Conservation (phyloP, 306 rosid genomes). For the Begonia loranthoides region DNA sequence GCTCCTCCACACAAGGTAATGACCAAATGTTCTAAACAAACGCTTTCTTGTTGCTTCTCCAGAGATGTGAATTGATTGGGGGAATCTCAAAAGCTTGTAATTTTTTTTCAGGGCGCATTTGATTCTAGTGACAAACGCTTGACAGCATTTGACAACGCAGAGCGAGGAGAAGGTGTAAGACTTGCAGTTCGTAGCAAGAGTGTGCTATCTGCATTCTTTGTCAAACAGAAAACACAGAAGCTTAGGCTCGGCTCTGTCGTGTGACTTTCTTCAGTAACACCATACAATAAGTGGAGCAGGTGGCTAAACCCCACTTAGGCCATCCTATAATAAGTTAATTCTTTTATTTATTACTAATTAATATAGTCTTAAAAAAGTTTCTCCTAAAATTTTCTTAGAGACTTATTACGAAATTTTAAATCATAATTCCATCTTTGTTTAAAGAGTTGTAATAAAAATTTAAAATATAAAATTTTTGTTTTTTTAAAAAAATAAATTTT, state of each 20-base stretch:
- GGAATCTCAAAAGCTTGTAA: conserved; percentile 9
- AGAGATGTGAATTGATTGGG: not conserved
- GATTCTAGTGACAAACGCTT: conserved; percentile 36
- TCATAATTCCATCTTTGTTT: no score
- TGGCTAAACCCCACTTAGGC: no score
- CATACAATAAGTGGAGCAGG: no score
- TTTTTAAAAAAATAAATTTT: no score
- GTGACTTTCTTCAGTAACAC: no score
- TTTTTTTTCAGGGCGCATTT: conserved; percentile 38
- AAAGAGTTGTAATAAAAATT: no score
- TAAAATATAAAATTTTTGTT: no score
- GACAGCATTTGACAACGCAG: conserved; percentile 44
- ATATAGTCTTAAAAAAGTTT: no score
- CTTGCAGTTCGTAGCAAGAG: conserved; percentile 76
- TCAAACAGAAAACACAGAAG: conserved; percentile 41
- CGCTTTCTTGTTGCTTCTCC: not conserved
- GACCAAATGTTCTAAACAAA: not conserved
- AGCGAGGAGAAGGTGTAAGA: conserved; percentile 21
- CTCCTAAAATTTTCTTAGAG: no score
- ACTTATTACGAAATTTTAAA: no score
- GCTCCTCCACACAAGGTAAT: conserved; percentile 40
- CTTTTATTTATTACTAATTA: no score
- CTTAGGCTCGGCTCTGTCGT: conserved; percentile 32
- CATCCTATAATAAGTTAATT: no score
- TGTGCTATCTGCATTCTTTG: conserved; percentile 70